Percentiles rank a stretch among this genome's conserved stretches.
Evolutionary conservation across 352 stramenopile species (phyloP).

Genomic region (Pythium grandisporangium): DNA sequence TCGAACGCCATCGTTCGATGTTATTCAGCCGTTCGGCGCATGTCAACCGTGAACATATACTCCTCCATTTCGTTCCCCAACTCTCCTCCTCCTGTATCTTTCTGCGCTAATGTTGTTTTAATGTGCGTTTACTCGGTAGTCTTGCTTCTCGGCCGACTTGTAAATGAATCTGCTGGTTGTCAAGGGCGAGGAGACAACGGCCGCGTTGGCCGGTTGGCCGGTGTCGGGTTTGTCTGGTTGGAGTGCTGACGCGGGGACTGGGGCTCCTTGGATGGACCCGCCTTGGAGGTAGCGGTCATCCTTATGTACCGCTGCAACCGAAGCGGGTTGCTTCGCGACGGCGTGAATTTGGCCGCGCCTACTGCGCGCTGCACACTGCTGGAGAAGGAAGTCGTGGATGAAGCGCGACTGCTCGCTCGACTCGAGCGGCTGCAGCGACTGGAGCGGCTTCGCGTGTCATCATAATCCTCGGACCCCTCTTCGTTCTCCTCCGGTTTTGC

Average conservation of each 20-base stretch:
- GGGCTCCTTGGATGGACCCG: too few relatives aligned
- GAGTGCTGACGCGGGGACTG: too few relatives aligned
- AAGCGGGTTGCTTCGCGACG: conserved; percentile 36
- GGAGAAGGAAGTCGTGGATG: conserved; percentile 12
- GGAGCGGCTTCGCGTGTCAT: too few relatives aligned
- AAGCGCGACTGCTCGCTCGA: conserved; percentile 1
- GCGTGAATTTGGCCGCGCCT: conserved; percentile 49
- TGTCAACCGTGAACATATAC: too few relatives aligned
- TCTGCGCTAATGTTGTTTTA: conserved; percentile 2
- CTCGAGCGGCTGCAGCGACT: neutral
- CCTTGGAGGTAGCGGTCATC: too few relatives aligned
- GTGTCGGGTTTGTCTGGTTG: too few relatives aligned
- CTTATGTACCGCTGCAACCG: conserved; percentile 50
- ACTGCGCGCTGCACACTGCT: conserved; percentile 12
- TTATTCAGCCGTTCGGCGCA: too few relatives aligned
- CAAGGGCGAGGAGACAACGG: neutral
- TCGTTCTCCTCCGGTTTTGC: neutral
- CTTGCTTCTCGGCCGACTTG: conserved; percentile 16
- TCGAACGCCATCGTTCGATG: too few relatives aligned
- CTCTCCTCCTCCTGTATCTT: too few relatives aligned
- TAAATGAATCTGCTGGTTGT: conserved; percentile 5
- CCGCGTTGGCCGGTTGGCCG: too few relatives aligned
- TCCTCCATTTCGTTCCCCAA: too few relatives aligned
- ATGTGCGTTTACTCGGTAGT: conserved; percentile 6
- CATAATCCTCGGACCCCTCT: too few relatives aligned